Percentiles rank a stretch among this genome's conserved stretches.
phyloP scores from a whole-genome alignment of 352 stramenopile species.

The Pythium aristosporum region DNA sequence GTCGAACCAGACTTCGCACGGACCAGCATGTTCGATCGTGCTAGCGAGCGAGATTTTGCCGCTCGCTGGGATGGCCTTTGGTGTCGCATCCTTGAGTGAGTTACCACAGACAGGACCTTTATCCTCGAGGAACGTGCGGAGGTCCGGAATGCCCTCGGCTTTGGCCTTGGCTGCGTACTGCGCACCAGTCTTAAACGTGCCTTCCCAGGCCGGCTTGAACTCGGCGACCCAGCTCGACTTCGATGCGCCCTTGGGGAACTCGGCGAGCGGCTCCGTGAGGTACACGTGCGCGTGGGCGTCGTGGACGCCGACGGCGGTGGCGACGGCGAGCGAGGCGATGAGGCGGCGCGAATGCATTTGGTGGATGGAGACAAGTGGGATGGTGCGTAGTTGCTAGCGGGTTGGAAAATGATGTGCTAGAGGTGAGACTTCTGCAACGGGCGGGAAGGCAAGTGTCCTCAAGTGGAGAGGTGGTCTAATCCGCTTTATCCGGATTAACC shows the following conservation, averaged over 20 bases:
- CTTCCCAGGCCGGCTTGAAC: constrained; percentile 14
- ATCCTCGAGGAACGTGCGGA: constrained; percentile 25
- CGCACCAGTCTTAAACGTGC: constrained; percentile 19
- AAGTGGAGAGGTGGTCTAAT: no score
- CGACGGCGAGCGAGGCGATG: background rate
- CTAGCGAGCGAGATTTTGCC: constrained; percentile 16
- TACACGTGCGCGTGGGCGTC: constrained; percentile 3
- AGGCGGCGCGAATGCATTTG: no score
- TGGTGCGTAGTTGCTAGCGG: no score
- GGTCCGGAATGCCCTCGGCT: constrained; percentile 6
- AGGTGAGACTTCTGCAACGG: no score
- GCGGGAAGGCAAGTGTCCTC: no score
- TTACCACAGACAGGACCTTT: constrained; percentile 23
- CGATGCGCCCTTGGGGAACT: constrained; percentile 11
- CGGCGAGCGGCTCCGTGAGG: constrained; percentile 16
- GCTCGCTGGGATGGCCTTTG: constrained; percentile 21
- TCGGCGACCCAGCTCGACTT: constrained; percentile 20
- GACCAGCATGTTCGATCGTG: constrained; percentile 14
- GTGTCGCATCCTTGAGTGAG: constrained; percentile 16
- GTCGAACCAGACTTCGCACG: constrained; percentile 23
- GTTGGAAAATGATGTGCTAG: no score
- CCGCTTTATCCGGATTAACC: no score
- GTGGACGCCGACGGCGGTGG: background rate
- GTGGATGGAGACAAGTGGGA: no score
- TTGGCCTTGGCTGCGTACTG: constrained; percentile 13